Base-by-base conservation (phyloP, 1,139 yeast species). In the Zhuliangozyma blackwelliae region DNA sequence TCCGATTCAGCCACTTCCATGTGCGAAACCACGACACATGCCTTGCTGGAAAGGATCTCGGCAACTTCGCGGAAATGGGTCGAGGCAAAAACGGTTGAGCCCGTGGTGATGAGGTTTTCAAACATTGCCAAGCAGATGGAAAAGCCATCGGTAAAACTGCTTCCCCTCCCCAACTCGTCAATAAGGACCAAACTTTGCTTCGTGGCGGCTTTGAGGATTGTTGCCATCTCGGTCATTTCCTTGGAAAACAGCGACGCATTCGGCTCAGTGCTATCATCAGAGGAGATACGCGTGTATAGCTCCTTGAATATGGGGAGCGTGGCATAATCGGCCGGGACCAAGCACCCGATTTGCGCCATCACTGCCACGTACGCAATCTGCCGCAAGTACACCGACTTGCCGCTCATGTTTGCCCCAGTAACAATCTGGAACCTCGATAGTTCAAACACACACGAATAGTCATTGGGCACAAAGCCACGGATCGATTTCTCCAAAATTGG, bases 151-250 rank as follows among this genome's bases (percentile, higher is more conserved):
- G 58, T 55, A 10, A 61, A 51, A 27, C 72, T 63, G 1, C 74
- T 62, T 0, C 70, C 79, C 43, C 79, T 56, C 1, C 80, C 80
- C 7, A 75, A 62, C 45, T 75, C 80, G 50, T 75, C 81, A 29
- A 75, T 50, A 0, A 75, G 52, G 3, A 75, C 52, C 19, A 75
- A 53, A 3, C 76, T 64, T 25, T 59, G 54, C 1, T 55, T 46
- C 28, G 45, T 50, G 1, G 61, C 48, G 26, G 55, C 53, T 12
- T 61, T 54, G 7, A 74, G 34, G 11, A 75, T 70, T 16, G 64
- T 63, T 2, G 68, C 63, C 51, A 69, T 65, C 35, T 70, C 76
- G 19, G 56, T 59, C 77, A 75, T 69, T 48, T 75, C 80, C 10
- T 67, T 58, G 39, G 68, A 65, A 40, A 75, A 75, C 0, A 78